Evolutionary conservation across 2,329 filamentous ascomycete genomes (phyloP).

Genomic region (Arthrobotrys sinensis): DNA sequence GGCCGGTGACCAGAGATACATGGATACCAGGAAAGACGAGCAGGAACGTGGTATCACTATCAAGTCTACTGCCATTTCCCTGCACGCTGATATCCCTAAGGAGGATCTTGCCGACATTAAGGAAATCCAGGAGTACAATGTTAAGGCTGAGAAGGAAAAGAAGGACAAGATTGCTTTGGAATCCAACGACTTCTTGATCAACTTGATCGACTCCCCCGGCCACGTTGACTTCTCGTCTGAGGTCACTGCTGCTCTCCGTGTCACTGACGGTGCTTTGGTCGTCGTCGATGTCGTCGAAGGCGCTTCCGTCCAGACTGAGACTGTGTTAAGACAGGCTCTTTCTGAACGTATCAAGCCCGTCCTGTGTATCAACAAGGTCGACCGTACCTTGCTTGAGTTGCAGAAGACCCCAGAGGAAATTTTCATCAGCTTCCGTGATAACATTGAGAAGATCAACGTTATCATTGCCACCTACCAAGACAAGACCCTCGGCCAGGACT

Average conservation of each 20-base stretch:
- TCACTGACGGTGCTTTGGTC: conserved; percentile 99
- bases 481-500: conserved; percentile 89
- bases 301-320: conserved; percentile 99
- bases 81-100: conserved; percentile 85
- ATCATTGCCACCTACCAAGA: conserved; percentile 99
- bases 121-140: conserved; percentile 68
- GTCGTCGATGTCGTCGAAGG: conserved; percentile 99
- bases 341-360: conserved; percentile 99
- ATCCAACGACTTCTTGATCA: conserved; percentile 98
- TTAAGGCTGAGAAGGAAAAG: conserved; percentile 83
- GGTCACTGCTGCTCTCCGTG: conserved; percentile 98
- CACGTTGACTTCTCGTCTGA: conserved; percentile 99
- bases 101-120: conserved; percentile 96
- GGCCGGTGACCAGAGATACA: conserved; percentile 95
- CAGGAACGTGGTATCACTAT: conserved; percentile 99
- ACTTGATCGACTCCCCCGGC: conserved; percentile 99
- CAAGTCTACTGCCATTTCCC: conserved; percentile 99
- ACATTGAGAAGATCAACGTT: conserved; percentile 99
- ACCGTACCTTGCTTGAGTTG: conserved; percentile 98
- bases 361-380: conserved; percentile 99
- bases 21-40: conserved; percentile 96
- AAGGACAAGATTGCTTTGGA: conserved; percentile 71
- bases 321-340: conserved; percentile 97
- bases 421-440: conserved; percentile 99
- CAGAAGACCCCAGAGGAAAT: conserved; percentile 99